Conservation (phyloP, 495 filamentous ascomycete species). For the Penicillium paradoxum region DNA sequence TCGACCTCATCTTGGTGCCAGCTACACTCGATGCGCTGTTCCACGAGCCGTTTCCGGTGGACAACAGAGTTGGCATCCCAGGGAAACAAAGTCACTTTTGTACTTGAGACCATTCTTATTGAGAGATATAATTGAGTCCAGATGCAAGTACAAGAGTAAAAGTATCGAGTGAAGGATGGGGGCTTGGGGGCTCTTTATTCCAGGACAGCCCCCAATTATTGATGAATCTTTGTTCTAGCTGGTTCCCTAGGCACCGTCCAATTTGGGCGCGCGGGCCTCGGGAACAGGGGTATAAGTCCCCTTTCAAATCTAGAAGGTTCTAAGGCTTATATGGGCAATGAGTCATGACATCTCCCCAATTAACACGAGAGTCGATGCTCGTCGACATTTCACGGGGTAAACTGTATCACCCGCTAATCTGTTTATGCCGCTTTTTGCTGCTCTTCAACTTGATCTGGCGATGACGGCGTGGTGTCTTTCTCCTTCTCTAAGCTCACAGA, state of each 20-base stretch:
- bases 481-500: background rate
- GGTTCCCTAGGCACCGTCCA: too few relatives aligned
- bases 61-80: conserved; percentile 18
- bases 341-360: background rate
- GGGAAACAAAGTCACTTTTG: conserved; percentile 15
- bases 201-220: too few relatives aligned
- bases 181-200: too few relatives aligned
- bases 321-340: background rate
- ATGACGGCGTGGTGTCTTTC: background rate
- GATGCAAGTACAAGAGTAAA: background rate
- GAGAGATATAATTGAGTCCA: background rate
- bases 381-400: too few relatives aligned
- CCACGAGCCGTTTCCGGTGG: conserved; percentile 13
- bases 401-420: too few relatives aligned
- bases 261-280: too few relatives aligned
- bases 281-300: too few relatives aligned
- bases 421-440: background rate
- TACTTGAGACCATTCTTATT: conserved; percentile 24
- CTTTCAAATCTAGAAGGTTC: too few relatives aligned
- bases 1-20: conserved; percentile 24
- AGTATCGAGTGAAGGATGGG: too few relatives aligned
- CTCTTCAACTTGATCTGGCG: background rate
- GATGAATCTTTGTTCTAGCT: too few relatives aligned
- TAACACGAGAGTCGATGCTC: too few relatives aligned
- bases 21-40: conserved; percentile 20